Conservation (phyloP, 2,329 filamentous ascomycete species). For the Aspergillus sp. region DNA sequence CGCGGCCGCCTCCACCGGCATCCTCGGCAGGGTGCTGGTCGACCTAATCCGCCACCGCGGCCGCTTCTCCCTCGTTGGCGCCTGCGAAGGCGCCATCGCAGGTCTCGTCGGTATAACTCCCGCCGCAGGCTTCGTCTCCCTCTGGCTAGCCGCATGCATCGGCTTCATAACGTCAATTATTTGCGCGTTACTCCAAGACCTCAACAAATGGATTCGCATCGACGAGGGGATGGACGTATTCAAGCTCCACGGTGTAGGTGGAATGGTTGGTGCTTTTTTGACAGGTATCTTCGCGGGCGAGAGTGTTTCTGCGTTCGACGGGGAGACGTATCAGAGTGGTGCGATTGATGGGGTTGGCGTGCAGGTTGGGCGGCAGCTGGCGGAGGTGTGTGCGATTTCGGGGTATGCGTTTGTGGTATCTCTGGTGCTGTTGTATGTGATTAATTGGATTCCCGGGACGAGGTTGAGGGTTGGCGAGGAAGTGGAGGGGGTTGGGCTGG, state of each 20-base stretch:
- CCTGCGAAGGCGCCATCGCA: slow-evolving; percentile 53
- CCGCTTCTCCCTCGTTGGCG: slow-evolving; percentile 50
- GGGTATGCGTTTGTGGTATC: slow-evolving; percentile 49
- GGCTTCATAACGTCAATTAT: slow-evolving; percentile 50
- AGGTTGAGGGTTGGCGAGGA: slow-evolving; percentile 50
- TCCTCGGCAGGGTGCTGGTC: slow-evolving; percentile 49
- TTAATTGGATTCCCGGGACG: slow-evolving; percentile 51
- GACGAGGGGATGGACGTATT: slow-evolving; percentile 56
- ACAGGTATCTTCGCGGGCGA: slow-evolving; percentile 51
- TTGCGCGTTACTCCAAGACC: slow-evolving; percentile 44
- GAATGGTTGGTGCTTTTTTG: slow-evolving; percentile 52
- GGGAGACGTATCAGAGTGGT: slow-evolving; percentile 38
- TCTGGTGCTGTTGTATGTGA: slow-evolving; percentile 45
- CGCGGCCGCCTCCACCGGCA: slow-evolving; percentile 48
- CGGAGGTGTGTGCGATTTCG: slow-evolving; percentile 50
- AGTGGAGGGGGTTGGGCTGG: slow-evolving; percentile 49
- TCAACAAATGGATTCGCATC: slow-evolving; percentile 50
- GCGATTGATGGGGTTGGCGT: slow-evolving; percentile 51
- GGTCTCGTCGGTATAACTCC: slow-evolving; percentile 57
- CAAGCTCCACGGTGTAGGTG: slow-evolving; percentile 53
- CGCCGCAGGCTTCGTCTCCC: slow-evolving; percentile 47
- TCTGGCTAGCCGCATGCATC: slow-evolving; percentile 51
- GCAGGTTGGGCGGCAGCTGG: slow-evolving; percentile 51
- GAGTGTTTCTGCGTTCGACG: slow-evolving; percentile 42
- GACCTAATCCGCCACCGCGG: slow-evolving; percentile 48